Evolutionary conservation across 805 yeast genomes (phyloP), one percentile per base, ranked within the genome.

Genomic region (Candida boleticola): DNA sequence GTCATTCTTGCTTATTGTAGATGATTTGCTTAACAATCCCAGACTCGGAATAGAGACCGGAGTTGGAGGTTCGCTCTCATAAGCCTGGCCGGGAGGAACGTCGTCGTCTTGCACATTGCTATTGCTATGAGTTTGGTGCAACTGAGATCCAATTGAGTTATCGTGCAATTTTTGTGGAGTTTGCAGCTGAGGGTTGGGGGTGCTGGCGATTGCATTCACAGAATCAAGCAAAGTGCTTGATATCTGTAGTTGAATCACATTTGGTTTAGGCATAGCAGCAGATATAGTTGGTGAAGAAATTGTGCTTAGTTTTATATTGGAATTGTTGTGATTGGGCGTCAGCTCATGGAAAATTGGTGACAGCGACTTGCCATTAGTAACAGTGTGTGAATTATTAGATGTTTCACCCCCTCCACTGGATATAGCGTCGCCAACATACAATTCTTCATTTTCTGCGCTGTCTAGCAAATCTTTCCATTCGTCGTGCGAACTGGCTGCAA

Each of bases 401-500:
- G 10, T 23, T 7, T 23, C 27, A 17, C 35, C 35, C 10, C 18
- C 35, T 5, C 35, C 22, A 17, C 35, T 31, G 21, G 35, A 7
- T 16, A 16, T 31, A 19, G 16, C 35, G 35, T 18, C 18, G 7
- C 16, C 16, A 6, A 18, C 35, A 17, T 17, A 16, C 11, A 9
- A 16, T 7, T 17, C 18, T 11, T 31, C 35, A 5, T 18, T 18
- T 6, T 9, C 21, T 16, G 35, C 16, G n/a, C 10, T 31, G 16
- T 5, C 35, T 20, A 31, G 5, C 11, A 31, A 18, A 31, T 31
- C 35, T 17, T 31, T 31, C 35, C 35, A 31, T 31, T 31, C 35
- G 22, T 31, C 35, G 21, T 31, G 35, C 13, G 35, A 31, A 11
- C 35, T 31, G 13, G 39, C 21, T 23, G 17, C 54, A 5, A 67